Base-by-base conservation (phyloP, 495 filamentous ascomycete species). In the Daldinia decipiens region DNA sequence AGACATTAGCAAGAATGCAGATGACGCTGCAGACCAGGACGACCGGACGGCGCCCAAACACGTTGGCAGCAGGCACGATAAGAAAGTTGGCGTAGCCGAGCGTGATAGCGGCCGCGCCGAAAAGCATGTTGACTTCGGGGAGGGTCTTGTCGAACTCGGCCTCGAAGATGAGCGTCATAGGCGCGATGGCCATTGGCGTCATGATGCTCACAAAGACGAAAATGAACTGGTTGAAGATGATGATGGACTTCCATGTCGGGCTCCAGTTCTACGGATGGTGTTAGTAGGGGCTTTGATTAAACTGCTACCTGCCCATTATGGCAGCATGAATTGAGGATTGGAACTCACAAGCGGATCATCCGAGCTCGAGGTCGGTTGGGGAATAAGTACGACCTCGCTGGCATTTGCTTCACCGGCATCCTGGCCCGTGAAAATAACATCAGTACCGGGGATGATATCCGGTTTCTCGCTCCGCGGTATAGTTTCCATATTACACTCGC, bases 81-180 rank as follows among this genome's bases (percentile, higher is more conserved):
- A 90, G 79, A 76, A 89, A 90, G 62, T 89, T 90, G 60, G 86
- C 87, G 67, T 89, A 89, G 0, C 88, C 88, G 1, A 90, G 79
- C 0, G 89, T 85, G 31, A 90, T 74, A 59, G 89, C 90, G 51
- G 84, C 85, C 8, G 88, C 82, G n/a, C 88, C 88, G 29, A 87
- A 74, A 32, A 87, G 79, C 61, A 85, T 79, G 36, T 81, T 80
- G 19, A 85, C 86, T 45, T 81, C 78, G 1, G 84, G 74, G 11
- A 89, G 69, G 31, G 80, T 81, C n/a, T 82, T 82, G 43, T 87
- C 53, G 74, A 89, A 90, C 39, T 83, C 82, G 75, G 83, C 70
- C 72, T 88, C 86, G 72, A 87, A 80, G 40, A 85, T 73, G 8
- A 79, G 80, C 69, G 89, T 86, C 83, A 88, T 83, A 7, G 88